phyloP scores from a whole-genome alignment of 768 basidiomycete genomes.

The Naganishia friedmannii region DNA sequence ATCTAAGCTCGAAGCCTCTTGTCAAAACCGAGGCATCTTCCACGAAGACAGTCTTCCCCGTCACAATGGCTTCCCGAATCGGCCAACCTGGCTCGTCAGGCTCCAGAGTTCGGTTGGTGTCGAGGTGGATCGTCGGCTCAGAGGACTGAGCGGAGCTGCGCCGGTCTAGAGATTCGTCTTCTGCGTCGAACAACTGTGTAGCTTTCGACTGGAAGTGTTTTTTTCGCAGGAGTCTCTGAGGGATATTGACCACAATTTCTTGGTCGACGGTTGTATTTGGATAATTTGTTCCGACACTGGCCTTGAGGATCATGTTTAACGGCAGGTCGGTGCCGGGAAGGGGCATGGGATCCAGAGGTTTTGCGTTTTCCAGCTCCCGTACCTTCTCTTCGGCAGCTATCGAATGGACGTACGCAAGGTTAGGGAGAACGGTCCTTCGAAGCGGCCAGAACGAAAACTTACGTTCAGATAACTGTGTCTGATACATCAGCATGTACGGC shows the following conservation, averaged over 20 bases:
- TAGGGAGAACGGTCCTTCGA: background rate
- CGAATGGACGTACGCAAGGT: no score
- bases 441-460: background rate
- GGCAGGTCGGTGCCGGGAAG: slow-evolving; percentile 13
- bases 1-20: slow-evolving; percentile 38
- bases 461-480: slow-evolving; percentile 12
- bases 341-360: slow-evolving; percentile 21
- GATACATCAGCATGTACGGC: slow-evolving; percentile 21
- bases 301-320: slow-evolving; percentile 11
- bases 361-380: slow-evolving; percentile 15
- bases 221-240: slow-evolving; percentile 11
- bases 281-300: slow-evolving; percentile 2
- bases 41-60: slow-evolving; percentile 43
- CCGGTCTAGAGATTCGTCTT: background rate
- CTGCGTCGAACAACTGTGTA: slow-evolving; percentile 3
- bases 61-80: slow-evolving; percentile 40
- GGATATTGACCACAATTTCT: slow-evolving; percentile 15
- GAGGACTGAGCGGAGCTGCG: slow-evolving; percentile 7
- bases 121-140: slow-evolving; percentile 1
- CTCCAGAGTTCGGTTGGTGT: background rate
- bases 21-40: slow-evolving; percentile 42
- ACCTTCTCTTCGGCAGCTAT: slow-evolving; percentile 15
- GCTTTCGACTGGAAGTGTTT: slow-evolving; percentile 21
- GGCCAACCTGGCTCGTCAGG: slow-evolving; percentile 43
- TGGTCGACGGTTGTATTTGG: slow-evolving; percentile 2